Conservation (phyloP, 345 rosid genomes). For the Bruguiera gymnorhiza region DNA sequence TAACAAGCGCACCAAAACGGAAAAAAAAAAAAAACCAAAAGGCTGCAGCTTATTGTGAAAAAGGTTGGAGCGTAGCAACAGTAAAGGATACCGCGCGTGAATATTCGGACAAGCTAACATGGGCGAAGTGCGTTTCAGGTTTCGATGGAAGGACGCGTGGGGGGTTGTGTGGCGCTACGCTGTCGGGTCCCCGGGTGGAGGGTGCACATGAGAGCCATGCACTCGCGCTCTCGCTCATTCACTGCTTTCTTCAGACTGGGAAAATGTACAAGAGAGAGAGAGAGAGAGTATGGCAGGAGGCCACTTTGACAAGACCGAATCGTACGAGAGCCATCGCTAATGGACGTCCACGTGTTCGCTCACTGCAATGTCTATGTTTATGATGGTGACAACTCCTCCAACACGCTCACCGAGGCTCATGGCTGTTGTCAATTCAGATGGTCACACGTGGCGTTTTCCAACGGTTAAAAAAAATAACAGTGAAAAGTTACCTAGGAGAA, state of each 20-base stretch:
- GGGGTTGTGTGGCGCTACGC: conserved; percentile 1
- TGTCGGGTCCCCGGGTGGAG: conserved; percentile 12
- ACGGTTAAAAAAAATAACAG: not conserved
- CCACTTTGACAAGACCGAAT: not conserved
- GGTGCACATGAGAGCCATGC: conserved; percentile 21
- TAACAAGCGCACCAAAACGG: too few relatives aligned
- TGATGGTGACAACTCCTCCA: conserved; percentile 27
- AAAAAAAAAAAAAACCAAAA: too few relatives aligned
- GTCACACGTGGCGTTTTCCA: conserved; percentile 22
- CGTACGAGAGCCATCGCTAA: conserved; percentile 7
- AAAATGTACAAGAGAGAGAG: not conserved
- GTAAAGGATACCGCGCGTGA: not conserved
- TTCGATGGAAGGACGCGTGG: conserved; percentile 8
- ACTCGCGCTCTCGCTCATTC: conserved; percentile 2
- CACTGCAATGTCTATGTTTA: conserved; percentile 15
- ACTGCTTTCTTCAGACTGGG: conserved; percentile 2
- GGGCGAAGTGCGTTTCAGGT: not conserved
- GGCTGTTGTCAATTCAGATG: not conserved
- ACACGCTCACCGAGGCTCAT: conserved; percentile 17
- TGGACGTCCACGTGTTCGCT: conserved; percentile 22
- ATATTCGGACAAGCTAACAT: not conserved
- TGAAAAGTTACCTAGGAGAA: not conserved
- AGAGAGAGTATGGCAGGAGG: not conserved
- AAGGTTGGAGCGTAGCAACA: not conserved
- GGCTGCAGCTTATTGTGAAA: not conserved